Conservation (phyloP, 1,284 basidiomycete genomes). For the Athelia psychrophila region DNA sequence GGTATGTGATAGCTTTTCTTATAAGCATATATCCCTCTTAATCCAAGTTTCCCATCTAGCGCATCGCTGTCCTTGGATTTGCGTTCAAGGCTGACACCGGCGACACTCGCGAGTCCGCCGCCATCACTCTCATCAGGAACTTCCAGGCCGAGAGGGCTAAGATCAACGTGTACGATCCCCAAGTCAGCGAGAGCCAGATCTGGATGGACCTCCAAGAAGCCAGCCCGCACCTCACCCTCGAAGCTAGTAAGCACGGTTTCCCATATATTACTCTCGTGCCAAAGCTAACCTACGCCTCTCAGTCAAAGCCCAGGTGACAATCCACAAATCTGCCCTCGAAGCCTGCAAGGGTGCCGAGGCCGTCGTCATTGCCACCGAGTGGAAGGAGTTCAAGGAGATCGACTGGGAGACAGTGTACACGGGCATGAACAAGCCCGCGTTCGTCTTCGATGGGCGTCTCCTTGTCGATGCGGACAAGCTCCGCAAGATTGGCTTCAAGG, state of each 20-base stretch:
- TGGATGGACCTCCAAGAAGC: slow-evolving; percentile 76
- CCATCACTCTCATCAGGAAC: slow-evolving; percentile 92
- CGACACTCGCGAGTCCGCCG: slow-evolving; percentile 96
- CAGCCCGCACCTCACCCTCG: slow-evolving; percentile 51
- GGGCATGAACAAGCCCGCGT: slow-evolving; percentile 94
- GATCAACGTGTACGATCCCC: slow-evolving; percentile 91
- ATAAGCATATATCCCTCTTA: slow-evolving; percentile 12
- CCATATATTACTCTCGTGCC: not conserved
- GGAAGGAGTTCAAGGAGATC: slow-evolving; percentile 93
- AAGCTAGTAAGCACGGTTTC: slow-evolving; percentile 48
- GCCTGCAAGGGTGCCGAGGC: slow-evolving; percentile 91
- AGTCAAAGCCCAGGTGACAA: slow-evolving; percentile 89
- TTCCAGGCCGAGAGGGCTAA: slow-evolving; percentile 90
- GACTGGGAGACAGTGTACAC: slow-evolving; percentile 88
- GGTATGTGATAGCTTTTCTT: slow-evolving; percentile 43
- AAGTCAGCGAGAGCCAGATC: slow-evolving; percentile 72
- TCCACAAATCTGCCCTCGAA: slow-evolving; percentile 76
- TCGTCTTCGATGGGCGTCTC: slow-evolving; percentile 91
- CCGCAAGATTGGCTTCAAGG: slow-evolving; percentile 90
- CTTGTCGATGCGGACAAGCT: slow-evolving; percentile 82
- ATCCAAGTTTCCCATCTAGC: slow-evolving; percentile 43
- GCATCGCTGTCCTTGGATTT: slow-evolving; percentile 94
- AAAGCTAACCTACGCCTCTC: not conserved
- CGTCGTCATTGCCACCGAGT: slow-evolving; percentile 91
- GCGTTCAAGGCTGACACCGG: slow-evolving; percentile 97